phyloP scores from a whole-genome alignment of 2,329 filamentous ascomycete species.

The Hymenoscyphus scutula region DNA sequence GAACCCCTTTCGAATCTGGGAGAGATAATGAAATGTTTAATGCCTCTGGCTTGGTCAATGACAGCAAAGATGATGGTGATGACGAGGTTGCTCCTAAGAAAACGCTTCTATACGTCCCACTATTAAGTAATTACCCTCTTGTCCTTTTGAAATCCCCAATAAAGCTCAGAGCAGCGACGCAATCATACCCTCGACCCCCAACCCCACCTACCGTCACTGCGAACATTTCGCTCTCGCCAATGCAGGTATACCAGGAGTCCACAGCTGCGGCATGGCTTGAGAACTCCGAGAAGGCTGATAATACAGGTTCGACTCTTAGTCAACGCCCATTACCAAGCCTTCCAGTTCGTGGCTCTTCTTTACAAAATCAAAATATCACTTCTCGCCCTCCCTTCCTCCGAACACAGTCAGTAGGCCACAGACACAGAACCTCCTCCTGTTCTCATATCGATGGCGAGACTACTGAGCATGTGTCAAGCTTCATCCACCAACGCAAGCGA shows the following conservation, averaged over 20 bases:
- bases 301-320: background rate
- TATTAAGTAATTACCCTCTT: background rate
- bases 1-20: background rate
- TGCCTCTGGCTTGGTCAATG: background rate
- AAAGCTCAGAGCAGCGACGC: background rate
- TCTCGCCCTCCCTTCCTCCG: background rate
- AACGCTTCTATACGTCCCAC: background rate
- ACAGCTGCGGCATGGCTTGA: background rate
- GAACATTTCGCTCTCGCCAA: background rate
- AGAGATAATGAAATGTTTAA: background rate
- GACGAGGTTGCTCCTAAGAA: background rate
- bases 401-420: background rate
- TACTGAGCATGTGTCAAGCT: background rate
- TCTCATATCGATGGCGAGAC: background rate
- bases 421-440: background rate
- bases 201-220: background rate
- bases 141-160: background rate
- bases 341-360: background rate
- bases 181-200: background rate
- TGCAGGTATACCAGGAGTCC: background rate
- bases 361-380: background rate
- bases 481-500: background rate
- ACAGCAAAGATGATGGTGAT: background rate
- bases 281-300: background rate
- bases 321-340: background rate